Base-by-base conservation (phyloP, 2,329 filamentous ascomycete genomes). In the Sodiomyces alkalinus region DNA sequence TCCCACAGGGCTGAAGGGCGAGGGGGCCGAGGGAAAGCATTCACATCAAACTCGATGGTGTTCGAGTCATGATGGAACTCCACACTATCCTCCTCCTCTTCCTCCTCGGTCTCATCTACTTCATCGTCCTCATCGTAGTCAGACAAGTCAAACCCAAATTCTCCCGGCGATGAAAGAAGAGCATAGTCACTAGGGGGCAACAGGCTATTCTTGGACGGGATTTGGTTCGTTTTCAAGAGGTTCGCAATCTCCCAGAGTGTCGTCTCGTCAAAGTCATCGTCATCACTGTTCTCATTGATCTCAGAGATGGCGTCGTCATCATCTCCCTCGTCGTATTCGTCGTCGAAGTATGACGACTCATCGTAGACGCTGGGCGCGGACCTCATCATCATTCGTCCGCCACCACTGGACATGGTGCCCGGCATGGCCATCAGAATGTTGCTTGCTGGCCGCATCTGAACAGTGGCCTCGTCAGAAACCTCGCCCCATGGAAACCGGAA, bases 401-500 rank as follows among this genome's bases (percentile, higher is more conserved):
- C 51, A 4, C 57, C 56, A 7, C 54, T 51, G 3, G 56, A 51
- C 60, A 65, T 64, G 12, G 62, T 65, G 3, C 62, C 62, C 6
- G 64, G 55, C 56, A 69, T 64, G 14, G 59, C 53, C 48, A 55
- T 57, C 29, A 52, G 51, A 37, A 48, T 48, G 34, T 49, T 46
- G 24, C 35, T 46, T n/a, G n/a, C n/a, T 19, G 46, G 50, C 7
- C 46, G 47, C 30, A 49, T 46, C 36, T 55, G 56, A 30, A 62
- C 45, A 17, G 49, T 62, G 7, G 62, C 62, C 29, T 58, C 59
- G 45, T 74, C 69, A 13, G 70, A 75, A 39, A 51, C 64, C 48
- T 75, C 70, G 10, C 72, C 72, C 68, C 69, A 75, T 3, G 72
- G 68, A 38, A 75, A 75, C 39, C 73, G 67, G 51, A 74, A 77